Conservation (phyloP, 2,329 filamentous ascomycete genomes). For the Lasiodiplodia sp. region DNA sequence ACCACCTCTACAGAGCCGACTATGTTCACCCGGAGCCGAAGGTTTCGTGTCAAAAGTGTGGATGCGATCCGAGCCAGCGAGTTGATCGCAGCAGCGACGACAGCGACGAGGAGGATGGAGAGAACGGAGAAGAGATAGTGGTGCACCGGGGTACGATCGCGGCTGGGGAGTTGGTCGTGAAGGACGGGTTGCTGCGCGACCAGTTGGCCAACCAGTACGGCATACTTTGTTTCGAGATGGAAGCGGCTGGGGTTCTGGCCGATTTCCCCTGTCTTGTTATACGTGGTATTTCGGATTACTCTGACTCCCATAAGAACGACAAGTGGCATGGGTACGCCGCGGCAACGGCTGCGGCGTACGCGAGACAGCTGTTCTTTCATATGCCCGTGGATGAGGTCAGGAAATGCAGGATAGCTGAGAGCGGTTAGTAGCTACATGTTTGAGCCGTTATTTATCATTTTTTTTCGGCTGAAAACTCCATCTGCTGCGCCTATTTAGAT, state of each 20-base stretch:
- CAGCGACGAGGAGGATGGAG: background rate
- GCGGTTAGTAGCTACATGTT: background rate
- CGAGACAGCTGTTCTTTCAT: conserved; percentile 33
- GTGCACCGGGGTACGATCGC: conserved; percentile 5
- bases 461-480: no score
- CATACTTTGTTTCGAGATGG: conserved; percentile 34
- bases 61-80: background rate
- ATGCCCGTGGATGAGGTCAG: conserved; percentile 22
- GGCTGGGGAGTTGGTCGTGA: background rate
- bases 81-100: no score
- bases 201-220: background rate
- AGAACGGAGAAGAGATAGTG: background rate
- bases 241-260: conserved; percentile 33
- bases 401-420: background rate
- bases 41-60: background rate
- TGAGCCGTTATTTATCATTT: no score
- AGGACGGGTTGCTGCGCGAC: background rate
- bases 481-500: no score
- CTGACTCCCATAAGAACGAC: conserved; percentile 40
- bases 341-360: conserved; percentile 33
- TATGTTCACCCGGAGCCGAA: background rate
- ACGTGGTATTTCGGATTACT: conserved; percentile 39
- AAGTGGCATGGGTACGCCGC: conserved; percentile 37
- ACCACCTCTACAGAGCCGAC: background rate
- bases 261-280: conserved; percentile 39